Evolutionary conservation across 2,329 filamentous ascomycete genomes (phyloP).

Genomic region (Hypoxylon sp.): DNA sequence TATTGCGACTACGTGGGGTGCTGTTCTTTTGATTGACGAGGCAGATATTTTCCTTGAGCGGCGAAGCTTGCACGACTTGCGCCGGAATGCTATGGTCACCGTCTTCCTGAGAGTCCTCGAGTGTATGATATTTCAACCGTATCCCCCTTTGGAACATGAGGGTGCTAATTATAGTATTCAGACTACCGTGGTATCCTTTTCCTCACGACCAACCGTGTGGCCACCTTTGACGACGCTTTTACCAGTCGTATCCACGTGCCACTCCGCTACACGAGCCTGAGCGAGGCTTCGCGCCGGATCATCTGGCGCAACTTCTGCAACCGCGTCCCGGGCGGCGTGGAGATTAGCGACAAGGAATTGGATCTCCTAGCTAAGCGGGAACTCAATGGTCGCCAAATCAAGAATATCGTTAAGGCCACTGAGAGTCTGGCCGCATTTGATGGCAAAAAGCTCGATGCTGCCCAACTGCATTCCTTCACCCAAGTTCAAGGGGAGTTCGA

Average conservation of each 20-base stretch:
- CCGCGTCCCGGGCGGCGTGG: constrained; percentile 38
- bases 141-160: background rate
- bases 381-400: constrained; percentile 53
- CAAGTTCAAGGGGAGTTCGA: constrained; percentile 53
- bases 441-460: constrained; percentile 47
- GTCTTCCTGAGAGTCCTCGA: constrained; percentile 47
- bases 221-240: constrained; percentile 47
- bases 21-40: constrained; percentile 55
- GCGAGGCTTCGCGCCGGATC: constrained; percentile 28
- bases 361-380: constrained; percentile 43
- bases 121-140: constrained; percentile 22
- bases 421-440: constrained; percentile 53
- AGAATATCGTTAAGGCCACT: constrained; percentile 51
- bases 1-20: constrained; percentile 60
- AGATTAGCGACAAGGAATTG: constrained; percentile 47
- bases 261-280: constrained; percentile 44
- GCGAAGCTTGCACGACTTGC: constrained; percentile 48
- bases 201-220: constrained; percentile 47
- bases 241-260: constrained; percentile 49
- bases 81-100: constrained; percentile 47
- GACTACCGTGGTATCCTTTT: constrained; percentile 48
- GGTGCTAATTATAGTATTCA: constrained; percentile 6
- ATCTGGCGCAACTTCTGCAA: constrained; percentile 49
- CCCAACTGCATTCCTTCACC: constrained; percentile 51
- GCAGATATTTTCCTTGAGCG: constrained; percentile 57